These are phyloP conservation scores for Magnolia officinalis DNA, from an alignment of 164 flowering plant genomes.

Conservation along the genomic window DNA sequence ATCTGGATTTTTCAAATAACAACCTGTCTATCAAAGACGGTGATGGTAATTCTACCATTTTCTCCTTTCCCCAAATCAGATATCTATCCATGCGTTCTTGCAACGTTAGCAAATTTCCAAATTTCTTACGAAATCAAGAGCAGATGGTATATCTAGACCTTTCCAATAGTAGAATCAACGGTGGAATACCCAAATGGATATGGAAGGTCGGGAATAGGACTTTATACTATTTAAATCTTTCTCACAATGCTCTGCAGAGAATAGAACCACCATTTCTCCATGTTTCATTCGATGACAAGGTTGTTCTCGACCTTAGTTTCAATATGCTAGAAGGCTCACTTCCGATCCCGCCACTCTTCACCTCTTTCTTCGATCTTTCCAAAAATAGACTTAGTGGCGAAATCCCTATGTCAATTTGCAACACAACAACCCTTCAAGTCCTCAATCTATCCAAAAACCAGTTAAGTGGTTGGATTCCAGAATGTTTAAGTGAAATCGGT, in stretches of 20 bases:
- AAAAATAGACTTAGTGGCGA: neutral
- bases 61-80: constrained; percentile 19
- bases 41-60: neutral
- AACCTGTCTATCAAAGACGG: neutral
- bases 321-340: neutral
- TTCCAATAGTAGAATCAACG: constrained; percentile 33
- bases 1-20: constrained; percentile 35
- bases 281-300: neutral
- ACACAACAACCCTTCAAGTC: neutral
- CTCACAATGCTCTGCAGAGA: constrained; percentile 17
- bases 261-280: neutral
- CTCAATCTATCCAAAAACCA: neutral
- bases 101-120: constrained; percentile 28
- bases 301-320: neutral
- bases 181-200: constrained; percentile 41
- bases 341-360: neutral
- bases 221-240: constrained; percentile 30
- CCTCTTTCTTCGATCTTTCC: neutral
- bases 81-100: constrained; percentile 39
- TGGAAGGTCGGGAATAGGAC: constrained; percentile 16
- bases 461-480: neutral
- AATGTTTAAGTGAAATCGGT: neutral
- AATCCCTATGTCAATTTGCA: neutral
- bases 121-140: constrained; percentile 26
- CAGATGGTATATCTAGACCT: constrained; percentile 32